Base-by-base conservation (phyloP, 345 rosid genomes). In the Excoecaria agallocha region DNA sequence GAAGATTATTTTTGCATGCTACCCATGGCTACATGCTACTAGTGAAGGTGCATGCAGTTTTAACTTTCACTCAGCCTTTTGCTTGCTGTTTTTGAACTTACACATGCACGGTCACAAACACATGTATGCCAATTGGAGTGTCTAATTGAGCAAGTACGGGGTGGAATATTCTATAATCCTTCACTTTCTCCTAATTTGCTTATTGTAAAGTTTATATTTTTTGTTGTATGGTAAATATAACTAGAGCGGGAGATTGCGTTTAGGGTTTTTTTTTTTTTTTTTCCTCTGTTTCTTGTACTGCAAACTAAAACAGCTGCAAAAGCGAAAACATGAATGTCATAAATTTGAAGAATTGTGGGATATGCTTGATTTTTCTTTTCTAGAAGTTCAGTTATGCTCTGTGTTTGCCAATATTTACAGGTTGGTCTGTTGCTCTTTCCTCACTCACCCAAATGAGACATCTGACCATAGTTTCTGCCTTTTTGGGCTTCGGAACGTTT, bases 1-100 rank as follows among this genome's bases (percentile, higher is more conserved):
- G 79, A 91, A 90, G 85, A 76, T 90, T 78, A 76, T 96, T 71
- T 92, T 88, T 77, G 83, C 85, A 66, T 93, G 93, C 82, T 93
- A 90, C 80, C 98, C 99, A 43, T 93, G 90, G 96, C 54, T 96
- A 56, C 99, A 91, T 88, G 98, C 99, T 58, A 87, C 92, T 55
- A 82, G 86, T 76, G 99, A 93, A 91, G 99, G 99, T 96, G 82
- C 43, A 58, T 74, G 60, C 63, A 67, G 67, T 71, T 62, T 73
- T 62, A 69, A 52, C 74, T 64, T 16, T 45, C 54, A 20, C 67
- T 49, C n/a, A 70, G n/a, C 71, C 72, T 61, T 64, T 16, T 39
- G 41, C 66, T 57, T 11, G n/a, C 63, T 55, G 68, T 45, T 70
- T 19, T 45, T n/a, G 11, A 72, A 71, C 17, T 71, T 30, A 30